phyloP scores from a whole-genome alignment of 208 protist genomes.

The Porcisia deanei region DNA sequence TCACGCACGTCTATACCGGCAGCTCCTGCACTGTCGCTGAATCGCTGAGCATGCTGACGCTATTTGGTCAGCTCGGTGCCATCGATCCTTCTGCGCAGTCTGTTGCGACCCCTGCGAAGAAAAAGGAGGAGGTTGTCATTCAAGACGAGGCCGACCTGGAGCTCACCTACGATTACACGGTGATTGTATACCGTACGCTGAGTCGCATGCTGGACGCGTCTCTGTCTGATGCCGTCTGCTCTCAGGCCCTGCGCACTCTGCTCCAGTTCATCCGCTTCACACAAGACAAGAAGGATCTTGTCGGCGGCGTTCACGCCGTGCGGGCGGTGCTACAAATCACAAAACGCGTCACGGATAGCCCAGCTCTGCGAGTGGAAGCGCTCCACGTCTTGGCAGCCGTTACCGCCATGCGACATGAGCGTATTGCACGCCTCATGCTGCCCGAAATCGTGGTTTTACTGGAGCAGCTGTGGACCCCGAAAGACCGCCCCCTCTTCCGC shows the following conservation, averaged over 20 bases:
- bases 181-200: slow-evolving; percentile 90
- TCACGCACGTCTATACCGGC: slow-evolving; percentile 79
- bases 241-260: slow-evolving; percentile 80
- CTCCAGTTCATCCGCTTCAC: slow-evolving; percentile 86
- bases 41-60: slow-evolving; percentile 72
- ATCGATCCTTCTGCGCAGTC: slow-evolving; percentile 74
- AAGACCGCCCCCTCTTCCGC: slow-evolving; percentile 83
- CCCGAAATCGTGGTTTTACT: slow-evolving; percentile 90
- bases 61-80: slow-evolving; percentile 89
- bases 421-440: slow-evolving; percentile 79
- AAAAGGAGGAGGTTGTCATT: slow-evolving; percentile 69
- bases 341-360: slow-evolving; percentile 75
- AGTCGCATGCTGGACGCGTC: slow-evolving; percentile 86
- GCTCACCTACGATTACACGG: slow-evolving; percentile 92
- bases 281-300: slow-evolving; percentile 77
- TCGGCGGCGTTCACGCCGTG: slow-evolving; percentile 84
- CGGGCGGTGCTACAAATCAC: slow-evolving; percentile 80
- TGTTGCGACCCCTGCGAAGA: slow-evolving; percentile 44
- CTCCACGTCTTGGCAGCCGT: slow-evolving; percentile 85
- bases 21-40: slow-evolving; percentile 63
- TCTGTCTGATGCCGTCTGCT: slow-evolving; percentile 82
- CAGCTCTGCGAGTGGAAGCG: slow-evolving; percentile 80
- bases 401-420: slow-evolving; percentile 81
- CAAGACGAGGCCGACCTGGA: slow-evolving; percentile 85
- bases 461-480: slow-evolving; percentile 85